Conservation (phyloP, 352 stramenopile species). For the Phytophthora pini region DNA sequence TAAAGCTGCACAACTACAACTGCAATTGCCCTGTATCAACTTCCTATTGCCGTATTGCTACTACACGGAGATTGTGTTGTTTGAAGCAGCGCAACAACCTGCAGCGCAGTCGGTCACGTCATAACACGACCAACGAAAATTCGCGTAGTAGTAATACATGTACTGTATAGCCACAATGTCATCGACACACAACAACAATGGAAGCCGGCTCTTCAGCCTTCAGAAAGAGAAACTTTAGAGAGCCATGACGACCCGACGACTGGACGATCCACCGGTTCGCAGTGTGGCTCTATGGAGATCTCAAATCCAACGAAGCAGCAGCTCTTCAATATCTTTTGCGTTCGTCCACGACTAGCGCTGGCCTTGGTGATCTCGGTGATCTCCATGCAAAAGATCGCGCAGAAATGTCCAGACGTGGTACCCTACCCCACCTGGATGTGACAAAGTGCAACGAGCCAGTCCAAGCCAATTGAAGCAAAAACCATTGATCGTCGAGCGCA, state of each 20-base stretch:
- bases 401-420: slow-evolving; percentile 2
- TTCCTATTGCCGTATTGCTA: too few relatives aligned
- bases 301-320: neutral
- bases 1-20: too few relatives aligned
- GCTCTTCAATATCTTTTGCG: slow-evolving; percentile 14
- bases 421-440: slow-evolving; percentile 9
- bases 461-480: slow-evolving; percentile 2
- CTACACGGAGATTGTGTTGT: too few relatives aligned
- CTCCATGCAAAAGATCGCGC: slow-evolving; percentile 17
- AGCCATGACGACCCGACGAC: slow-evolving; percentile 21
- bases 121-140: too few relatives aligned
- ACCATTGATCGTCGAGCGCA: neutral
- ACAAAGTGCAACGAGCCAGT: slow-evolving; percentile 26
- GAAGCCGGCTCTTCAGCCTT: slow-evolving; percentile 2
- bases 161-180: neutral
- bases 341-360: slow-evolving; percentile 7
- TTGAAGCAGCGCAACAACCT: too few relatives aligned
- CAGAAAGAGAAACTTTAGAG: neutral
- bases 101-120: too few relatives aligned
- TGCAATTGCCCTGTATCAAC: too few relatives aligned
- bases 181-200: neutral
- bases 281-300: neutral
- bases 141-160: too few relatives aligned
- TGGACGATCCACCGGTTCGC: slow-evolving; percentile 12
- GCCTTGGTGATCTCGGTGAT: neutral